Evolutionary conservation across 305 asterid species (phyloP), one percentile per base, ranked within the genome.

Genomic region (Solanum hybrid): DNA sequence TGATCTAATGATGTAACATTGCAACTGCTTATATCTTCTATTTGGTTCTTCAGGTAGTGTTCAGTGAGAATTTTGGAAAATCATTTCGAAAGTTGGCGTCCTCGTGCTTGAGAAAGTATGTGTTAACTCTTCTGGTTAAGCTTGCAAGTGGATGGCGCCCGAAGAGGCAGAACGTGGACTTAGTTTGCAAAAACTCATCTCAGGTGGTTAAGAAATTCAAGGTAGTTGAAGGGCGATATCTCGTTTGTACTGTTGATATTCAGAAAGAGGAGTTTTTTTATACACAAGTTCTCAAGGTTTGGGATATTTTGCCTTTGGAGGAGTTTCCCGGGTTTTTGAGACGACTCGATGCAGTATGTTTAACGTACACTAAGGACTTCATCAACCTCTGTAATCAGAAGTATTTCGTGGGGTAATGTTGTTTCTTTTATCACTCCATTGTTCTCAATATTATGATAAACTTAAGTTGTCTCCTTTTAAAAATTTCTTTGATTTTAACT

Each of bases 81-180:
- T 96, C 98, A 51, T 96, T 94, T 92, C 90, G 70, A 29, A 92
- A 89, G 70, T 57, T 96, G 94, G 89, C 14, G 33, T 80, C 91
- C 10, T 88, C 91, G 14, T 79, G 38, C 22, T 32, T 89, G 79
- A 95, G 92, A 91, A 95, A 91, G 89, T 90, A 91, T 83, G 94
- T 90, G 78, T 77, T 94, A 27, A 89, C 89, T 57, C 88, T 94
- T 45, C 88, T 96, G 65, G 90, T 94, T 87, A 95, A 93, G 91
- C 94, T 95, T 88, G 95, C 97, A 61, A 78, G 92, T 77, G 98
- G 98, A 73, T 95, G 98, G 98, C 93, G 98, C 84, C 98, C 97
- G 11, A 93, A 92, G 94, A 95, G 92, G 89, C 87, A 87, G 89
- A 92, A 89, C 13, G 93, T 94, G 89, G 96, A 95, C 88, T 79